A percentile compares a stretch with the other conserved stretches of the same genome.
Conservation (phyloP, 768 basidiomycete species). For the Boletus bicolor region DNA sequence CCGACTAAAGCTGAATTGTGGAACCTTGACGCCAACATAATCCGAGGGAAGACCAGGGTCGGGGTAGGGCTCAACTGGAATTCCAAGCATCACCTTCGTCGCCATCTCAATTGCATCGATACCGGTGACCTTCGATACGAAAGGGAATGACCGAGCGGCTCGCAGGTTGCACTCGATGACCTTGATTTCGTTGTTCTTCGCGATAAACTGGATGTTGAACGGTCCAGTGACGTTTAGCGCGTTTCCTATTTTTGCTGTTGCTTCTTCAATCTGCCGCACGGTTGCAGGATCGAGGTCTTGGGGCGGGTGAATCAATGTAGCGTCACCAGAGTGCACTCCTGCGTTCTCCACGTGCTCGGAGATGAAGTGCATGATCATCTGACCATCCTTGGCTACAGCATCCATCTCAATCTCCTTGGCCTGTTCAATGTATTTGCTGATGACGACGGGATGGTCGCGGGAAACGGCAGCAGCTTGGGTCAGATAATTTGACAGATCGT, state of each 20-base stretch:
- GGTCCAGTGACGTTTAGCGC: conserved; percentile 98
- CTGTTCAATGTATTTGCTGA: conserved; percentile 98
- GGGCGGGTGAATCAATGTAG: conserved; percentile 95
- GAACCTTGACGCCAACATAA: conserved; percentile 98
- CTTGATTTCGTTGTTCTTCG: conserved; percentile 99
- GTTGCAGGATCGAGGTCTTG: conserved; percentile 98
- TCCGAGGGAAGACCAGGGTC: conserved; percentile 82
- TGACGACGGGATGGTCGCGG: conserved; percentile 94
- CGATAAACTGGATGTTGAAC: conserved; percentile 99
- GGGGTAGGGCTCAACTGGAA: conserved; percentile 89
- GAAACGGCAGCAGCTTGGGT: conserved; percentile 96
- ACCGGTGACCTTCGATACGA: conserved; percentile 98
- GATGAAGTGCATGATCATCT: conserved; percentile 99
- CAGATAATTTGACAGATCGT: conserved; percentile 89
- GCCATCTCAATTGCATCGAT: conserved; percentile 99
- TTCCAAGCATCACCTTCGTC: conserved; percentile 94
- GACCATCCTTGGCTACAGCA: conserved; percentile 93
- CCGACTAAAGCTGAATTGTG: conserved; percentile 98
- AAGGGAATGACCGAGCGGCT: conserved; percentile 96
- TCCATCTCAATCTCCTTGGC: conserved; percentile 99
- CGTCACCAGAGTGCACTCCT: conserved; percentile 98
- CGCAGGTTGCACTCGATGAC: conserved; percentile 99
- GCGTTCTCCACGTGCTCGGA: conserved; percentile 99
- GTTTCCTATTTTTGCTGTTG: conserved; percentile 95
- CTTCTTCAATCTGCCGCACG: conserved; percentile 93